phyloP scores from a whole-genome alignment of 192 early-diverging fungal genomes.

The Bifiguratus adelaidae region DNA sequence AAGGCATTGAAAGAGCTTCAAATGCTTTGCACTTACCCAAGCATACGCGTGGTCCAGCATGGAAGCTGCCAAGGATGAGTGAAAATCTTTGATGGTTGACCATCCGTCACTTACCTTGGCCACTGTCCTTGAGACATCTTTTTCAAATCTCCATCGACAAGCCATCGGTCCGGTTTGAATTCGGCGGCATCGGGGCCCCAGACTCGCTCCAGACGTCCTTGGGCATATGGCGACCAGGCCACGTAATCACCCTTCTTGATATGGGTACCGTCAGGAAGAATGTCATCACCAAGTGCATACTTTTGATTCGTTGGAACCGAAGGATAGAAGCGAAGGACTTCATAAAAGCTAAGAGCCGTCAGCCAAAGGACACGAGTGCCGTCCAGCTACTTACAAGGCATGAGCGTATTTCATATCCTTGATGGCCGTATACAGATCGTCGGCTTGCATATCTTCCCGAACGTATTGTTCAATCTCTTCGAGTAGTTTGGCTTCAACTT shows the following conservation, averaged over 20 bases:
- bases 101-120: too few species aligned
- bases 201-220: slow-evolving; percentile 22
- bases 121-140: slow-evolving; percentile 23
- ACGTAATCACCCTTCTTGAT: slow-evolving; percentile 32
- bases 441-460: slow-evolving; percentile 1
- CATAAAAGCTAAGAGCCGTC: slow-evolving; percentile 4
- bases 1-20: background rate
- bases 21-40: background rate
- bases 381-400: slow-evolving; percentile 13
- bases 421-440: slow-evolving; percentile 12
- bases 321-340: slow-evolving; percentile 27
- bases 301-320: slow-evolving; percentile 37
- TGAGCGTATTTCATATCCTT: slow-evolving; percentile 23
- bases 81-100: too few species aligned
- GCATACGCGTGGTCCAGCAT: slow-evolving; percentile 35
- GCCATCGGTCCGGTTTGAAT: slow-evolving; percentile 31
- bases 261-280: slow-evolving; percentile 36
- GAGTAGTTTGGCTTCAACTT: slow-evolving; percentile 22
- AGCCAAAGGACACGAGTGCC: background rate
- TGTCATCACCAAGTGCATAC: slow-evolving; percentile 29
- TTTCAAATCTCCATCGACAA: slow-evolving; percentile 14
- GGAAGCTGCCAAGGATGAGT: too few species aligned
- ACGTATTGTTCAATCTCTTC: slow-evolving; percentile 17
- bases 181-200: slow-evolving; percentile 34
- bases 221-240: slow-evolving; percentile 21